Evolutionary conservation across 1,284 basidiomycete species (phyloP).

Genomic region (Trichosporon ovoides): DNA sequence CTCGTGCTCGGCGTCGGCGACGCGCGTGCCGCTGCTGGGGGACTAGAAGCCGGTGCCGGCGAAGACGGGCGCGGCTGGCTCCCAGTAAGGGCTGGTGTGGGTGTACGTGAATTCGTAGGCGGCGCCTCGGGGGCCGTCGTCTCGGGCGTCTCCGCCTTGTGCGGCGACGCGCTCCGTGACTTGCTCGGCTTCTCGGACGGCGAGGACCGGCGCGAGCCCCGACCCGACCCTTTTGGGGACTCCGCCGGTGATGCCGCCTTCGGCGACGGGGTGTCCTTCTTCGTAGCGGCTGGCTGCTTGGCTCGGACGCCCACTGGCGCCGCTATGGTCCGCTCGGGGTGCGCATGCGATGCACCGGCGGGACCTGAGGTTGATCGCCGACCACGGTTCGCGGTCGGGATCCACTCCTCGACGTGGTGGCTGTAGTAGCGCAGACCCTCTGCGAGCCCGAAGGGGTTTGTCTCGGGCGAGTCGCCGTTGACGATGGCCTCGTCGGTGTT

Average conservation of each 20-base stretch:
- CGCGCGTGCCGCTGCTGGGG: not conserved
- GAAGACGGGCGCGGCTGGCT: not conserved
- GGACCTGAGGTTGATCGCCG: not conserved
- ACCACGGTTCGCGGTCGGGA: slow-evolving; percentile 45
- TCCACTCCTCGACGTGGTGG: slow-evolving; percentile 90
- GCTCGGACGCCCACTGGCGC: not conserved
- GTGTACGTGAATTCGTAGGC: not conserved
- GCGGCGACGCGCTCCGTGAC: too few relatives aligned
- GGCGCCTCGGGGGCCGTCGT: not conserved
- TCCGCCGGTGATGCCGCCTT: not conserved
- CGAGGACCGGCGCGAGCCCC: not conserved
- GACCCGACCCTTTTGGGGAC: not conserved
- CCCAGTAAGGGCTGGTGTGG: not conserved
- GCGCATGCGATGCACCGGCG: not conserved
- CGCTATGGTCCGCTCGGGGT: slow-evolving; percentile 5
- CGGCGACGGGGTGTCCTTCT: not conserved
- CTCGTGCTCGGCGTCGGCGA: not conserved
- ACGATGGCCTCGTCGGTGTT: slow-evolving; percentile 81
- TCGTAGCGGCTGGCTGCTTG: not conserved
- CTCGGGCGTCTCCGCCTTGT: too few relatives aligned
- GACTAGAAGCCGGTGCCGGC: not conserved
- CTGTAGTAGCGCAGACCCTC: slow-evolving; percentile 89
- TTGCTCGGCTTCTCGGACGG: not conserved
- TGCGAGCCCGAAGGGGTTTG: slow-evolving; percentile 58
- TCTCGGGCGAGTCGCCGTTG: slow-evolving; percentile 58